Conservation (phyloP, 345 rosid genomes). For the Syzygium grande region DNA sequence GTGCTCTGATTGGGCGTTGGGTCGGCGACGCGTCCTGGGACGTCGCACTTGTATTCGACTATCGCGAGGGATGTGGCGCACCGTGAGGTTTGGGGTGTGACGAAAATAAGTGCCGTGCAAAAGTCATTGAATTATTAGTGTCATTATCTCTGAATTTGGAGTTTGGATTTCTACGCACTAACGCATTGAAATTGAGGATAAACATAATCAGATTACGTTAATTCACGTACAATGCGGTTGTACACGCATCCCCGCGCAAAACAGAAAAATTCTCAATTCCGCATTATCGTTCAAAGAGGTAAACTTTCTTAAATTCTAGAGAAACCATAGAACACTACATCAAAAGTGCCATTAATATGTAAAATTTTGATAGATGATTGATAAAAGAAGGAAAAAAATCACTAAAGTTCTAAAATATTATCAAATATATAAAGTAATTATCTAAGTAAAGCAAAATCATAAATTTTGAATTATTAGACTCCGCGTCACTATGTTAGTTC, state of each 20-base stretch:
- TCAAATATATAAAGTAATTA: not conserved
- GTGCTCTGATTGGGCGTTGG: too few relatives aligned
- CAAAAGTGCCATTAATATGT: not conserved
- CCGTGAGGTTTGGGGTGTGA: too few relatives aligned
- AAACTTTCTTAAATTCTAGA: not conserved
- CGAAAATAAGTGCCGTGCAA: rapidly evolving
- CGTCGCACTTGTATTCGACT: too few relatives aligned
- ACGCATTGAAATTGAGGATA: not conserved
- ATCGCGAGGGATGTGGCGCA: too few relatives aligned
- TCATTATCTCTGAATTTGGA: not conserved
- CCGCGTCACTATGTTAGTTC: not conserved
- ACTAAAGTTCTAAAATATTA: not conserved
- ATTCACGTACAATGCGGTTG: not conserved
- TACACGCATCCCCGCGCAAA: not conserved
- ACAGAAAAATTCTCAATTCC: not conserved
- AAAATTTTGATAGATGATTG: not conserved
- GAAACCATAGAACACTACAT: not conserved
- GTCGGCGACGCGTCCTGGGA: too few relatives aligned
- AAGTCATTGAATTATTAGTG: not conserved
- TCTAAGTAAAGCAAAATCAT: not conserved
- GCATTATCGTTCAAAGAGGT: not conserved
- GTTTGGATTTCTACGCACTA: not conserved
- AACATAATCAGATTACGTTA: not conserved
- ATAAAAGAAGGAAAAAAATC: not conserved
- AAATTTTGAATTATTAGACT: not conserved